These are phyloP conservation scores for Phytophthora rubi DNA, from an alignment of 352 stramenopile species.

Conservation along the genomic window DNA sequence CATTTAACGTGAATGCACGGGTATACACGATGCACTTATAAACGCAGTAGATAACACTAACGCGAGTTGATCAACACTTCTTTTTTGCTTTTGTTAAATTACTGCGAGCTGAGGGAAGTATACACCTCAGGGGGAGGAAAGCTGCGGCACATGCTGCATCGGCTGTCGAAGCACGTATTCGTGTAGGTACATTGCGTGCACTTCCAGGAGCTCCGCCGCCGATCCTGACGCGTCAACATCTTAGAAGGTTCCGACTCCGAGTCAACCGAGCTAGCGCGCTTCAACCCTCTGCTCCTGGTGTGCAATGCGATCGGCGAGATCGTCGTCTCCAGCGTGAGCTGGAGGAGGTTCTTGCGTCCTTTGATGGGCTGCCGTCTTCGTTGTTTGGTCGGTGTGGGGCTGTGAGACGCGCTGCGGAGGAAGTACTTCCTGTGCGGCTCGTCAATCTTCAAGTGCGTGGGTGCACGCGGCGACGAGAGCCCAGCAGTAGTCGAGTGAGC, in stretches of 20 bases:
- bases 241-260: conserved; percentile 30
- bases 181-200: conserved; percentile 72
- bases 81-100: conserved; percentile 34
- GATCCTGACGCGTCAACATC: conserved; percentile 46
- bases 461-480: conserved; percentile 20
- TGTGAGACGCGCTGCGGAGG: conserved; percentile 41
- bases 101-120: conserved; percentile 28
- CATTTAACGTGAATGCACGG: too few relatives aligned
- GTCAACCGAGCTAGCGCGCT: conserved; percentile 21
- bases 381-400: conserved; percentile 40
- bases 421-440: conserved; percentile 40
- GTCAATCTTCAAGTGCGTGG: conserved; percentile 30
- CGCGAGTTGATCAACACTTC: conserved; percentile 8
- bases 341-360: conserved; percentile 41
- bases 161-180: conserved; percentile 76
- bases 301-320: conserved; percentile 41
- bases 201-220: conserved; percentile 51
- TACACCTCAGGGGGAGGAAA: conserved; percentile 33
- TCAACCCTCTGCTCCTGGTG: conserved; percentile 36
- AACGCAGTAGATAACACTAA: too few relatives aligned
- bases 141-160: conserved; percentile 74
- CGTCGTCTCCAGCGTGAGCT: conserved; percentile 47
- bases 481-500: conserved; percentile 26
- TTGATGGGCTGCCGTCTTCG: conserved; percentile 25
- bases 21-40: neutral